Evolutionary conservation across 192 early-diverging fungal species (phyloP).

Genomic region (Thamnidium elegans): DNA sequence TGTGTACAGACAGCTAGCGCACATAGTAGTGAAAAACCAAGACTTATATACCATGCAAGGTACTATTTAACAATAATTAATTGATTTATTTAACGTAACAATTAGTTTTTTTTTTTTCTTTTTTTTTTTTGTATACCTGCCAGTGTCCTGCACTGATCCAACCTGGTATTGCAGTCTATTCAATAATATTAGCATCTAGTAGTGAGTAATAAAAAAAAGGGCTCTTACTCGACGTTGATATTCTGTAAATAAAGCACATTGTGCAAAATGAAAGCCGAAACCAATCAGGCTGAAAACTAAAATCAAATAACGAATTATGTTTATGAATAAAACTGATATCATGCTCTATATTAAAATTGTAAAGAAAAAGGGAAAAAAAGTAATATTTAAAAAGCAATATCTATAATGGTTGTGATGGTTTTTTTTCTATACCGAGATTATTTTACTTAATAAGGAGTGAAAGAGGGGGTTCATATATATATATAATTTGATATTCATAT

Average conservation of each 20-base stretch:
- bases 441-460: no score
- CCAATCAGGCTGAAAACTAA: background rate
- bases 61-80: background rate
- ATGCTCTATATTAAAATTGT: no score
- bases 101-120: no score
- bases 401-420: no score
- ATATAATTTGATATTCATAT: no score
- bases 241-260: background rate
- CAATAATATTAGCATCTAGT: background rate
- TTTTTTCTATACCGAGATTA: no score
- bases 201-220: background rate
- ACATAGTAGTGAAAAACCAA: slow-evolving; percentile 3
- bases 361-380: no score
- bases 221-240: slow-evolving; percentile 4
- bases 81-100: background rate
- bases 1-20: background rate
- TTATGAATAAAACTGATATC: background rate
- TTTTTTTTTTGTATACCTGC: background rate
- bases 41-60: slow-evolving; percentile 1
- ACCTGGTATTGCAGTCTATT: slow-evolving; percentile 2
- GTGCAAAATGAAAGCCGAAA: background rate
- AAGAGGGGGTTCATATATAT: no score
- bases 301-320: slow-evolving; percentile 2
- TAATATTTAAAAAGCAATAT: no score
- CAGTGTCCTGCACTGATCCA: slow-evolving; percentile 15